Conservation (phyloP, 2,329 filamentous ascomycete genomes). For the Neocucurbitaria cava region DNA sequence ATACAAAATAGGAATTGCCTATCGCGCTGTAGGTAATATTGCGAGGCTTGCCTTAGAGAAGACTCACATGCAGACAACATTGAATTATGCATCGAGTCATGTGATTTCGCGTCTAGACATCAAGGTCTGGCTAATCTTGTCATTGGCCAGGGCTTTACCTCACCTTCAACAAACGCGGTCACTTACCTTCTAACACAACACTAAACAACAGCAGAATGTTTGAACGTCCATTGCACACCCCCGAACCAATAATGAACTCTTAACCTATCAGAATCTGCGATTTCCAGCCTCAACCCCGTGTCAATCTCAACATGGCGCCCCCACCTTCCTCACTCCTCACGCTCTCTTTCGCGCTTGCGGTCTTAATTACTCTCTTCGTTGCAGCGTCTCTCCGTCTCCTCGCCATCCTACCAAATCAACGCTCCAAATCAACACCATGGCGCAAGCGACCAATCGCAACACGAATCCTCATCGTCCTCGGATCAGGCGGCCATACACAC, state of each 20-base stretch:
- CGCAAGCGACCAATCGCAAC: constrained; percentile 48
- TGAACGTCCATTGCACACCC: neutral
- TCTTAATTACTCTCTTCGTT: constrained; percentile 44
- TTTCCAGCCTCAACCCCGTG: neutral
- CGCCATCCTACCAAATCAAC: constrained; percentile 46
- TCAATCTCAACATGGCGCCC: constrained; percentile 24
- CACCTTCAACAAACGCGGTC: neutral
- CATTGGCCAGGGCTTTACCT: neutral
- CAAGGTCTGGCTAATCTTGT: neutral
- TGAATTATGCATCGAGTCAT: neutral
- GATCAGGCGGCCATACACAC: constrained; percentile 91
- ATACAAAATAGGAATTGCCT: too few relatives aligned
- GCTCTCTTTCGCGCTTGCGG: constrained; percentile 40
- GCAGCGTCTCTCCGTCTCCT: constrained; percentile 48
- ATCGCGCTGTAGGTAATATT: too few relatives aligned
- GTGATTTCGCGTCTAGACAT: neutral
- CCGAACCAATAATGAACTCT: neutral
- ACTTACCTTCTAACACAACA: neutral
- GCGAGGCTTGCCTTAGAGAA: too few relatives aligned
- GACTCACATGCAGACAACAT: too few relatives aligned
- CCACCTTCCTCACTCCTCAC: constrained; percentile 27
- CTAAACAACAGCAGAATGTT: neutral
- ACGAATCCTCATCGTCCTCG: constrained; percentile 81
- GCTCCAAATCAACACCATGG: constrained; percentile 28
- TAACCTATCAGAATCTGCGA: neutral